Evolutionary conservation across 441 rosid genomes (phyloP).

Genomic region (Erodium texanum): DNA sequence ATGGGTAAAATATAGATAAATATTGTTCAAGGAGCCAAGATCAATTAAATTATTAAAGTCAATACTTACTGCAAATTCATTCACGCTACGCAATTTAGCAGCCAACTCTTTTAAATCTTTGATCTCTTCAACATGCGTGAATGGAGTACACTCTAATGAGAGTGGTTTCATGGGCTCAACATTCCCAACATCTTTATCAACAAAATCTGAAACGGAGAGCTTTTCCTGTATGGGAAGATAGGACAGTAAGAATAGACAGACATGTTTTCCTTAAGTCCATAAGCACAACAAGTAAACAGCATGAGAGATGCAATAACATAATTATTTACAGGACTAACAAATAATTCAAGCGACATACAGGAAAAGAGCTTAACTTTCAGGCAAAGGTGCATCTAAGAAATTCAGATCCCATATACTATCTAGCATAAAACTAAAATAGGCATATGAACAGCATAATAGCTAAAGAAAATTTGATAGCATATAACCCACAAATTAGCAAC

Average conservation of each 20-base stretch:
- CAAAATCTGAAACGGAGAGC: slow-evolving; percentile 60
- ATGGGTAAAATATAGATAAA: neutral
- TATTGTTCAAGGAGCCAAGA: neutral
- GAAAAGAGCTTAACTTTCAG: neutral
- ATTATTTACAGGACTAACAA: neutral
- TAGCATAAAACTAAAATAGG: neutral
- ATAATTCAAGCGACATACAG: neutral
- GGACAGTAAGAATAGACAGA: slow-evolving; percentile 1
- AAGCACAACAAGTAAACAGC: slow-evolving; percentile 8
- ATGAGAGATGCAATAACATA: slow-evolving; percentile 4
- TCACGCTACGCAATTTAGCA: slow-evolving; percentile 43
- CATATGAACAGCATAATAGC: neutral
- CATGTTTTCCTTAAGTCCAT: neutral
- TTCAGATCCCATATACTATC: neutral
- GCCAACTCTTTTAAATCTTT: slow-evolving; percentile 70
- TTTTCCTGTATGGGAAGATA: slow-evolving; percentile 43
- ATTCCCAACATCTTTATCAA: slow-evolving; percentile 36
- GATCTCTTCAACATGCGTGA: slow-evolving; percentile 66
- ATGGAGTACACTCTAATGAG: slow-evolving; percentile 45
- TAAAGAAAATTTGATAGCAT: neutral
- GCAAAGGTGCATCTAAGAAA: neutral
- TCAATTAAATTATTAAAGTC: neutral
- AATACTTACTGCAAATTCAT: slow-evolving; percentile 72
- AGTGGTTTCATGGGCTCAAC: slow-evolving; percentile 39
- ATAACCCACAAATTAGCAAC: neutral